Percentiles rank a stretch among this genome's conserved stretches.
Conservation (phyloP, 1,139 yeast genomes). For the Pichia sp. region DNA sequence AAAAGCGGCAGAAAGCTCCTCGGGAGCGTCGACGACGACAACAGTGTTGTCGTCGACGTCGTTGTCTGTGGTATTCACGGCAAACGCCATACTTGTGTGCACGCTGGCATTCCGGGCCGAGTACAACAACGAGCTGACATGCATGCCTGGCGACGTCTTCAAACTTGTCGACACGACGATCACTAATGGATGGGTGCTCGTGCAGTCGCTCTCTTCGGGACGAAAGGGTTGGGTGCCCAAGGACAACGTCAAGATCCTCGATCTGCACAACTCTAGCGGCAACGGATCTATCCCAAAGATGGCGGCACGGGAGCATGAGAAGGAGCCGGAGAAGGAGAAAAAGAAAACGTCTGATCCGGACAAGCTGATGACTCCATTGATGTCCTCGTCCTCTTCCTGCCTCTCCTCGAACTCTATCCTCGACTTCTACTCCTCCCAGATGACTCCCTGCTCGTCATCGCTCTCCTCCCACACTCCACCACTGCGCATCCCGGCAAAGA, state of each 20-base stretch:
- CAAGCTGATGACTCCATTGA: background rate
- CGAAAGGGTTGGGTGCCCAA: slow-evolving; percentile 61
- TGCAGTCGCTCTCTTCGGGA: slow-evolving; percentile 57
- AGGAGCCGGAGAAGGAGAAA: background rate
- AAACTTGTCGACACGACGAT: slow-evolving; percentile 38
- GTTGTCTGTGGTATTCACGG: background rate
- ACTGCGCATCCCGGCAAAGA: background rate
- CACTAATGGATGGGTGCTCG: slow-evolving; percentile 59
- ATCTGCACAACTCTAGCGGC: slow-evolving; percentile 21
- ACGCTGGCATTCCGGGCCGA: slow-evolving; percentile 51
- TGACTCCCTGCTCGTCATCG: background rate
- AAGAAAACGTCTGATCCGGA: background rate
- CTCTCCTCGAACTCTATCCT: slow-evolving; percentile 4
- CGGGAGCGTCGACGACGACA: background rate
- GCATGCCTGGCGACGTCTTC: slow-evolving; percentile 52
- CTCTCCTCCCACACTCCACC: background rate
- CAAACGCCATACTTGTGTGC: slow-evolving; percentile 28
- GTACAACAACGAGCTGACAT: slow-evolving; percentile 49
- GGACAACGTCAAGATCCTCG: slow-evolving; percentile 47
- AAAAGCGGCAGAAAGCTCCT: background rate
- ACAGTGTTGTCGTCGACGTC: background rate
- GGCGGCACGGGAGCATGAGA: background rate
- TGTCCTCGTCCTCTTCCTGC: background rate
- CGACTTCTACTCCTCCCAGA: slow-evolving; percentile 4
- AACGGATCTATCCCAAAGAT: background rate